Evolutionary conservation across 2,329 filamentous ascomycete genomes (phyloP), one percentile per base, ranked within the genome.

Genomic region (Ramichloridium luteum): DNA sequence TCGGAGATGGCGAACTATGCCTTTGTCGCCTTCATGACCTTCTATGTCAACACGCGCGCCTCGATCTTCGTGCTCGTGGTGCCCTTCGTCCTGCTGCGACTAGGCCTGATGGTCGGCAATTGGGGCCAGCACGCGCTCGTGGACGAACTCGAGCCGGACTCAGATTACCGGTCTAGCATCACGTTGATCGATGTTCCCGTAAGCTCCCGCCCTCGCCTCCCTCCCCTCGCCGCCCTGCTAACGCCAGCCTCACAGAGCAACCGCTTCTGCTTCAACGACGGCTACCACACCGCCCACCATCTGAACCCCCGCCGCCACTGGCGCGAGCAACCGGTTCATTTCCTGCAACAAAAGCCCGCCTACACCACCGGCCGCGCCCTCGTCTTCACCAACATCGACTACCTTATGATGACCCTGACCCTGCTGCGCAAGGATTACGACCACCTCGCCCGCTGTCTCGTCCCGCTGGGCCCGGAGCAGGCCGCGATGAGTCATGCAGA

Each of bases 51-150:
- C 51, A 50, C 62, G 13, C 59, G 59, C 2, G 70, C 80, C 0
- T 70, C 77, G 0, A 48, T 72, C 4, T 82, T 78, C 45, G 73
- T 73, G 0, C 67, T 82, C 16, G 46, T 85, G 1, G 49, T 84
- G 2, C 81, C 81, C 0, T 63, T 86, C 13, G 43, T 70, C 2
- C 54, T 78, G 16, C 66, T 86, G 55, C 68, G 81, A 1, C 45
- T 82, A 12, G 80, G 74, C 0, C 55, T 88, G 40, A 88, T 86
- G 81, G 66, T 81, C 5, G 81, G 81, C 1, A 88, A 88, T 50
- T 88, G 80, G 79, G 81, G 79, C 3, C 81, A 88, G 51, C 81
- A 88, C 51, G 80, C 80, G 1, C 76, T 88, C 41, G 80, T 88
- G 5, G 80, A 88, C 46, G 70, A 76, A 13, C 61, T 72, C 9